These are phyloP conservation scores for Aspergillus japonicus DNA, from an alignment of 2,329 filamentous ascomycete species.

Conservation along the genomic window DNA sequence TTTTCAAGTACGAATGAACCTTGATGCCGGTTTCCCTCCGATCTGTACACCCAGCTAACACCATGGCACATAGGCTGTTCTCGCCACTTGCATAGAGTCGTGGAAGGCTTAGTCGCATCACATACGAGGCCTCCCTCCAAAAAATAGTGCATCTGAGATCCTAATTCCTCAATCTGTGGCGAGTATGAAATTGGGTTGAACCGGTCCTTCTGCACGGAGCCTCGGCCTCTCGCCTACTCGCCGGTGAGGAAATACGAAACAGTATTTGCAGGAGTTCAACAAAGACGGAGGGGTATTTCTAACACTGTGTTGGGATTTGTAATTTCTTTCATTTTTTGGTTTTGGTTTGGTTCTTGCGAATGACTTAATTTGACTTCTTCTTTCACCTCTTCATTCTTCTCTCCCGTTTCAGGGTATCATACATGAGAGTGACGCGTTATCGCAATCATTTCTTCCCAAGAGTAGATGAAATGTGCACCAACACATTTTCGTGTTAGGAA, in stretches of 20 bases:
- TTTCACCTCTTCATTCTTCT: too few species aligned
- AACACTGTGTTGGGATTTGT: constrained; percentile 15
- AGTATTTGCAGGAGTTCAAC: constrained; percentile 11
- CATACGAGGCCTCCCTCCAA: neutral
- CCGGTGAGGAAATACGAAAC: neutral
- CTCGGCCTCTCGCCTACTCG: neutral
- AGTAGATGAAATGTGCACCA: too few species aligned
- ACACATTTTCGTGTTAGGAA: neutral
- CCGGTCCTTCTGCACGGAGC: neutral
- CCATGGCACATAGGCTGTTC: constrained; percentile 35
- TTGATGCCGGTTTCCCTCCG: neutral
- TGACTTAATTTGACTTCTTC: neutral
- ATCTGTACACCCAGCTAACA: constrained; percentile 16
- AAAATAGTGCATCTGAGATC: neutral
- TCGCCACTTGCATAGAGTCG: constrained; percentile 42
- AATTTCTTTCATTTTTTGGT: constrained; percentile 5
- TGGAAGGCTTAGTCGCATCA: neutral
- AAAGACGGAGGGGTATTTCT: constrained; percentile 29
- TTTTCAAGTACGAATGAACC: constrained; percentile 60
- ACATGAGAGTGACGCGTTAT: neutral
- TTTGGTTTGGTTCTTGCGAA: constrained; percentile 11
- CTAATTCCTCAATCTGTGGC: neutral
- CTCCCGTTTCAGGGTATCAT: neutral
- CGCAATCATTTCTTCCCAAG: too few species aligned
- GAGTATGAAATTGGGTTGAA: neutral